These are phyloP conservation scores for Candida oleophila DNA, from an alignment of 805 yeast species.

Conservation along the genomic window DNA sequence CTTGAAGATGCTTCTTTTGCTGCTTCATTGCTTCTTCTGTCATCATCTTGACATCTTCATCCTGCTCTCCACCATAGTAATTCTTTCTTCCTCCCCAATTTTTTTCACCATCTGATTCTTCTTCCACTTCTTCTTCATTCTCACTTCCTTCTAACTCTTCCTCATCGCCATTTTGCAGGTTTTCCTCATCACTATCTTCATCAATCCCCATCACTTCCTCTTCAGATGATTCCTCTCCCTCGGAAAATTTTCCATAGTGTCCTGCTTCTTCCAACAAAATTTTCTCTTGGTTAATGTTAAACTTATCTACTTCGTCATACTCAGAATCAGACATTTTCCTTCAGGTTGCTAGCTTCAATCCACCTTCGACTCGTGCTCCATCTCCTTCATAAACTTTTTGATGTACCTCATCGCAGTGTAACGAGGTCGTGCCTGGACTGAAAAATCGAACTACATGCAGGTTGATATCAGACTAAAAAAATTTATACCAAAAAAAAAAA, in stretches of 20 bases:
- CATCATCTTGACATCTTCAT: conserved; percentile 71
- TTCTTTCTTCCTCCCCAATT: conserved; percentile 46
- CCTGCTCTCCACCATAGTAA: conserved; percentile 69
- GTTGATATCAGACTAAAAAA: neutral
- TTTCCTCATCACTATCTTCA: conserved; percentile 33
- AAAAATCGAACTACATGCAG: neutral
- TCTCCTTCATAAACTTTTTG: neutral
- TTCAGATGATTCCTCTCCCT: conserved; percentile 45
- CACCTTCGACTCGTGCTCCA: neutral
- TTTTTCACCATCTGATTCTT: conserved; percentile 20
- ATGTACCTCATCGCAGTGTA: neutral
- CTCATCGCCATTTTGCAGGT: conserved; percentile 50
- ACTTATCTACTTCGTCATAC: conserved; percentile 66
- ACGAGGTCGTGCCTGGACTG: neutral
- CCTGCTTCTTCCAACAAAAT: conserved; percentile 59
- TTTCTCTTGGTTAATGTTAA: conserved; percentile 59
- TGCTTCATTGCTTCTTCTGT: conserved; percentile 86
- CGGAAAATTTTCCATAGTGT: conserved; percentile 26
- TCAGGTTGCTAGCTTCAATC: neutral
- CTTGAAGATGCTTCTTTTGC: conserved; percentile 72
- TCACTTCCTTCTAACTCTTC: conserved; percentile 35
- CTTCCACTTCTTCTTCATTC: conserved; percentile 23
- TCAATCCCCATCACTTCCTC: conserved; percentile 50
- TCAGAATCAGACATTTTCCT: conserved; percentile 32
- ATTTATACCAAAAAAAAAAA: neutral